These are phyloP conservation scores for Cryptococcus sp. DNA, from an alignment of 1,284 basidiomycete species.

Conservation along the genomic window DNA sequence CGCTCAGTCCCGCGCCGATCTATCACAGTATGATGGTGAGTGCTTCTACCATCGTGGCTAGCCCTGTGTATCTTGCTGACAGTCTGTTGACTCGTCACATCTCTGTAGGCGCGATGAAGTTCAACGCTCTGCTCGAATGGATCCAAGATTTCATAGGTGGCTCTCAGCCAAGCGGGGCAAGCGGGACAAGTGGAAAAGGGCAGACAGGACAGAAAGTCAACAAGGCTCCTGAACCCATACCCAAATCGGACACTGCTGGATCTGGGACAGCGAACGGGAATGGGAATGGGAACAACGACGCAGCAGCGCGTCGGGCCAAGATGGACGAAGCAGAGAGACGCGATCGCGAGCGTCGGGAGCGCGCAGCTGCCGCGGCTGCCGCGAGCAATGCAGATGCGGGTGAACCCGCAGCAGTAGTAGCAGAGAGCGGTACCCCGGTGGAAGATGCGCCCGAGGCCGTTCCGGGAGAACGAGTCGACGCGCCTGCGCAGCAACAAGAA, in stretches of 20 bases:
- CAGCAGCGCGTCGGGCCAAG: slow-evolving; percentile 31
- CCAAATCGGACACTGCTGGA: slow-evolving; percentile 2
- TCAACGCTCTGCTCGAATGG: slow-evolving; percentile 49
- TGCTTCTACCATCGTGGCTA: neutral
- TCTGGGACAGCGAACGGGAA: slow-evolving; percentile 17
- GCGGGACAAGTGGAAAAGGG: neutral
- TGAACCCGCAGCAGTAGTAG: slow-evolving; percentile 8
- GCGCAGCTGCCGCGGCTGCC: slow-evolving; percentile 20
- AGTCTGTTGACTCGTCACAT: neutral
- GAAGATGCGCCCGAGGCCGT: slow-evolving; percentile 17
- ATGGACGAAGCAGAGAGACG: slow-evolving; percentile 46
- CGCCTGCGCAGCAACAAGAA: slow-evolving; percentile 11
- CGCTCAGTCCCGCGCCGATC: slow-evolving; percentile 14
- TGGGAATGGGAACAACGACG: slow-evolving; percentile 23
- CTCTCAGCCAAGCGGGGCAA: slow-evolving; percentile 12
- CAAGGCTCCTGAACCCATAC: slow-evolving; percentile 1
- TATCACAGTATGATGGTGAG: slow-evolving; percentile 46
- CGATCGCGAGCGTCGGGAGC: slow-evolving; percentile 37
- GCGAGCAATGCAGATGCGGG: slow-evolving; percentile 6
- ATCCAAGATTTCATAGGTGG: slow-evolving; percentile 34
- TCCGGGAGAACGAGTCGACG: slow-evolving; percentile 1
- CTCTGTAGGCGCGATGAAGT: slow-evolving; percentile 46
- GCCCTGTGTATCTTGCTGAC: neutral
- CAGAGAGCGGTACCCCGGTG: slow-evolving; percentile 9
- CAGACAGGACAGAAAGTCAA: slow-evolving; percentile 12